phyloP scores from a whole-genome alignment of 768 basidiomycete genomes.

The Pisolithus sp. region DNA sequence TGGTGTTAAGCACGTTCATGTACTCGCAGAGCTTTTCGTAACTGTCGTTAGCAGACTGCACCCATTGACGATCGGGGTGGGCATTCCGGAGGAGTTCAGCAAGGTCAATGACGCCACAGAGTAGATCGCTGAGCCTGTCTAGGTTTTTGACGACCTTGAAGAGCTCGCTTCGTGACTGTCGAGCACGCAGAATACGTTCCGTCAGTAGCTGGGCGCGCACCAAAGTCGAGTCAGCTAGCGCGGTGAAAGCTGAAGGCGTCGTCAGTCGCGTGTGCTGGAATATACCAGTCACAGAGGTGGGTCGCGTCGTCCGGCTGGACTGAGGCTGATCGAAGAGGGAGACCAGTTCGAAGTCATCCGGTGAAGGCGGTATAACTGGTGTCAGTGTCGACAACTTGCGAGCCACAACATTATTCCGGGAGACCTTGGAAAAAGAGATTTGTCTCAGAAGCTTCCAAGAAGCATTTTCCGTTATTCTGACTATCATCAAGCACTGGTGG shows the following conservation, averaged over 20 bases:
- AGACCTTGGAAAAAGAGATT: constrained; percentile 37
- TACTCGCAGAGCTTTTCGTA: constrained; percentile 93
- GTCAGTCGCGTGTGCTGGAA: constrained; percentile 76
- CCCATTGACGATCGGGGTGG: constrained; percentile 84
- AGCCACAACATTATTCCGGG: constrained; percentile 14
- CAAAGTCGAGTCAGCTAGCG: constrained; percentile 74
- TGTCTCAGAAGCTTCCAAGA: constrained; percentile 31
- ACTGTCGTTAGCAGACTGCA: constrained; percentile 74
- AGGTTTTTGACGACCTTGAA: constrained; percentile 90
- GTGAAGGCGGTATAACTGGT: constrained; percentile 48
- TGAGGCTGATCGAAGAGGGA: constrained; percentile 67
- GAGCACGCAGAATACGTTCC: constrained; percentile 70
- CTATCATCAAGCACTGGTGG: constrained; percentile 26
- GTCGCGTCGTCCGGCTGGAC: constrained; percentile 29
- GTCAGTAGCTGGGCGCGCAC: constrained; percentile 78
- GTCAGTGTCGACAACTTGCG: constrained; percentile 34
- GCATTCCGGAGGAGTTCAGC: constrained; percentile 91
- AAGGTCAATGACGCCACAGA: constrained; percentile 95
- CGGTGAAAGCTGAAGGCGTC: constrained; percentile 59
- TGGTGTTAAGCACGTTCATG: constrained; percentile 96
- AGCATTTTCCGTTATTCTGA: constrained; percentile 34
- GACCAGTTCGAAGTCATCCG: constrained; percentile 61
- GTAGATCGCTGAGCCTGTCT: constrained; percentile 90
- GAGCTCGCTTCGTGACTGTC: constrained; percentile 68
- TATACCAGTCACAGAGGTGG: constrained; percentile 63